Base-by-base conservation (phyloP, 495 filamentous ascomycete genomes). In the Xylaria telfairii region DNA sequence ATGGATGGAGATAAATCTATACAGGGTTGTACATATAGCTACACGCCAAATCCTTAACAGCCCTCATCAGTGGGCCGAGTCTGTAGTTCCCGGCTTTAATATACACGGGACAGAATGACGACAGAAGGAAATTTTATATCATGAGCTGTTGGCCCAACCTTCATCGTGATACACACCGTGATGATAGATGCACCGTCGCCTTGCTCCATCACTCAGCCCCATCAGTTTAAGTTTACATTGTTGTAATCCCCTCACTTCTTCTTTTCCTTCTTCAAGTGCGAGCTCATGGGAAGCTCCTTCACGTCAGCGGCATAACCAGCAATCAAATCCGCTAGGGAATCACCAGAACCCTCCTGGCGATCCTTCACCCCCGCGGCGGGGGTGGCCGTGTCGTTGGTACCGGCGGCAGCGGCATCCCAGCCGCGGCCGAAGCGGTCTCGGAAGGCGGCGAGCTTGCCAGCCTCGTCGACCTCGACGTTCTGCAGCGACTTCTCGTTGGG, bases 391-490 rank as follows among this genome's bases (percentile, higher is more conserved):
- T 70, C 76, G 47, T 69, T 80, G 17, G 74, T 76, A 53, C 63
- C 74, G 21, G 76, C 73, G 66, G 82, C 85, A 67, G 83, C 87
- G 28, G 85, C 85, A 85, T 98, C 96, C 86, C 90, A 99, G 28
- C 89, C 89, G 28, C 92, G 82, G 32, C 96, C 96, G 85, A 93
- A 99, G 68, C 90, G 87, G 70, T 86, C 86, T 64, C 96, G 85
- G 85, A 99, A 99, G 44, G 93, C 92, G 62, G 89, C 90, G 74
- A 99, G 80, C 76, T 92, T 90, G 34, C 96, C 96, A 28, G 96
- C 96, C 89, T 98, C 96, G 78, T 99, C 96, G 70, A 95, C 90
- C 81, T 98, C 96, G 66, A 98, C 87, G 76, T 94, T 96, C 77
- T 90, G 82, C 78, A 99, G 82, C 66, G 90, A 90, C 78, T 89